phyloP scores from a whole-genome alignment of 306 rosid genomes.

The Cajanus cajan region DNA sequence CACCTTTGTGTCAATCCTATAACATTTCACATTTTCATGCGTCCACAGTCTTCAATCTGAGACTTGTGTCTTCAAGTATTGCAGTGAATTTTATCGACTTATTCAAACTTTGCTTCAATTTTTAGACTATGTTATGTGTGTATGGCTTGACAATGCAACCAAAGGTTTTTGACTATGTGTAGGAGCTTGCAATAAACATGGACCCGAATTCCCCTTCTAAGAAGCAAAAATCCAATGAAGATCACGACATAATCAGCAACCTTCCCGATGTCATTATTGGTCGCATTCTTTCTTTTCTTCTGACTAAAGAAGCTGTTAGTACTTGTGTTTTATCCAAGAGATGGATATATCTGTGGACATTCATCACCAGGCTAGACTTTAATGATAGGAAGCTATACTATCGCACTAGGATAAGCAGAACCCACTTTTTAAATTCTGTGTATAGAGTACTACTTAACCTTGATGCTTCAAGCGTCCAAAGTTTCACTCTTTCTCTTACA shows the following conservation, averaged over 20 bases:
- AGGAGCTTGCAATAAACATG: slow-evolving; percentile 1
- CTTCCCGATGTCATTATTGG: neutral
- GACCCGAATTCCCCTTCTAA: neutral
- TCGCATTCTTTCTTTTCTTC: neutral
- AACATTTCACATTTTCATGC: too few relatives aligned
- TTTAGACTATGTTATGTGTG: neutral
- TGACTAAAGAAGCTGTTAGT: neutral
- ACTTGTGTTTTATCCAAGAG: slow-evolving; percentile 14
- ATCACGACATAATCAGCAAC: neutral
- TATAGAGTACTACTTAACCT: neutral
- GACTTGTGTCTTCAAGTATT: too few relatives aligned
- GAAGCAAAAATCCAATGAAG: neutral
- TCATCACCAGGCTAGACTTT: neutral
- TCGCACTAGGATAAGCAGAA: neutral
- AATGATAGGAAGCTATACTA: neutral
- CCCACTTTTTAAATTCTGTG: neutral
- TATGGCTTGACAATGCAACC: neutral
- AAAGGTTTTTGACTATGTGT: neutral
- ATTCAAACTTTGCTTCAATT: too few relatives aligned
- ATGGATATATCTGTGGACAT: slow-evolving; percentile 10
- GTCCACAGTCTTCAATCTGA: too few relatives aligned
- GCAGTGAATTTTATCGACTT: too few relatives aligned
- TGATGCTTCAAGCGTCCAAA: neutral
- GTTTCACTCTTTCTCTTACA: neutral
- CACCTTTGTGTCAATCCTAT: too few relatives aligned